Conservation (phyloP, 164 flowering plant genomes). For the Stephania cephalantha region DNA sequence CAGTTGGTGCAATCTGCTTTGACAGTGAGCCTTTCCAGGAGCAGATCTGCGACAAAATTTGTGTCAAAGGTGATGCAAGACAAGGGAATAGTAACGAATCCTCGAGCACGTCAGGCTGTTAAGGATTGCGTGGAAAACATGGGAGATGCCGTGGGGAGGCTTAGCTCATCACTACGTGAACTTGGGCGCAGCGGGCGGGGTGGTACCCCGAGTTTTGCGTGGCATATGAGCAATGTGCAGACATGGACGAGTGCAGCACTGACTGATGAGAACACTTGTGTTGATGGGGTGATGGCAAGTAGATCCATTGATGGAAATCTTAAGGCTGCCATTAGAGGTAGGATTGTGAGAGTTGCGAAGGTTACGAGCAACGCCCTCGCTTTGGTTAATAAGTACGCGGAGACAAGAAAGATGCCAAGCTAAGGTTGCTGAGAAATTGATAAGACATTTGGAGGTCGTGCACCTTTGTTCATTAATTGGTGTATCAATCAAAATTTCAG, state of each 20-base stretch:
- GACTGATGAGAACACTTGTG: slow-evolving; percentile 33
- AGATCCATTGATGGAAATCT: slow-evolving; percentile 7
- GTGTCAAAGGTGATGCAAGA: slow-evolving; percentile 15
- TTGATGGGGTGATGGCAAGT: slow-evolving; percentile 26
- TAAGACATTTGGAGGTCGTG: too few relatives aligned
- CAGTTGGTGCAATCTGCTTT: slow-evolving; percentile 28
- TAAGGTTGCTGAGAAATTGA: too few relatives aligned
- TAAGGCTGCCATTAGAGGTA: slow-evolving; percentile 13
- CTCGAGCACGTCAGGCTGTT: slow-evolving; percentile 18
- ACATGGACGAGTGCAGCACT: slow-evolving; percentile 43
- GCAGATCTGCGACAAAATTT: slow-evolving; percentile 13
- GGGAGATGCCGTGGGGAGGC: slow-evolving; percentile 26
- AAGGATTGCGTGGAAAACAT: slow-evolving; percentile 30
- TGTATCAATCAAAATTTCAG: too few relatives aligned
- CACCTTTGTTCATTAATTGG: too few relatives aligned
- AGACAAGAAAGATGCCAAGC: too few relatives aligned
- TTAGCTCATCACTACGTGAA: slow-evolving; percentile 23
- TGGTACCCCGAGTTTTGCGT: slow-evolving; percentile 12
- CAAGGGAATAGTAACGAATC: slow-evolving; percentile 9
- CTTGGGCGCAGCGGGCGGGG: slow-evolving; percentile 14
- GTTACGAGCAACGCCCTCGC: slow-evolving; percentile 40
- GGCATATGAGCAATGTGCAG: slow-evolving; percentile 37
- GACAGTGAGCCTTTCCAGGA: slow-evolving; percentile 20
- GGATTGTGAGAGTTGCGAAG: slow-evolving; percentile 19
- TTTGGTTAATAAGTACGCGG: slow-evolving; percentile 15